Evolutionary conservation across 805 yeast genomes (phyloP).

Genomic region (Yarrowia sp.): DNA sequence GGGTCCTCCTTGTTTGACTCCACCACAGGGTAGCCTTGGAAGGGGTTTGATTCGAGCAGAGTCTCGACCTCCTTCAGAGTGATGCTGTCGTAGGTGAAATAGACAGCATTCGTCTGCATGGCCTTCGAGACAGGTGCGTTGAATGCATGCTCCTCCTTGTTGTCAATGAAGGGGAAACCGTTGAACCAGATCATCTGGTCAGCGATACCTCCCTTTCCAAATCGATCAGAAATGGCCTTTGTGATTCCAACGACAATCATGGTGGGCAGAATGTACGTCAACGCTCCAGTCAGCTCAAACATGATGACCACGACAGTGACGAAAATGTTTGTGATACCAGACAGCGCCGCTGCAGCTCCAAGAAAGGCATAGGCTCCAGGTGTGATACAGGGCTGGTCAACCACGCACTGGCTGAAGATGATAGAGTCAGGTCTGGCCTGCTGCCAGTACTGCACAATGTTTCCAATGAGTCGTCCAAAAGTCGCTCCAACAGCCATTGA

Average conservation of each 20-base stretch:
- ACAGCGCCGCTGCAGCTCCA: constrained; percentile 94
- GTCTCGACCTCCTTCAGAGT: constrained; percentile 44
- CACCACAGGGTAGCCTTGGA: constrained; percentile 52
- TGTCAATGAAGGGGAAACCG: constrained; percentile 81
- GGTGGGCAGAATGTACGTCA: constrained; percentile 88
- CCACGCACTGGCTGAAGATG: constrained; percentile 53
- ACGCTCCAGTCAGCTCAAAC: constrained; percentile 95
- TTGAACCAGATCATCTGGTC: constrained; percentile 91
- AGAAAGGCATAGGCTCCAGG: constrained; percentile 95
- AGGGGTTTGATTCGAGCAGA: constrained; percentile 43
- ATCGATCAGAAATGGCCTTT: constrained; percentile 73
- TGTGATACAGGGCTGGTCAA: constrained; percentile 67
- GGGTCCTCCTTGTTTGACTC: constrained; percentile 41
- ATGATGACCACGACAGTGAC: constrained; percentile 92
- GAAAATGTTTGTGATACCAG: constrained; percentile 93
- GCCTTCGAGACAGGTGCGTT: constrained; percentile 62
- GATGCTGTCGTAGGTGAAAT: constrained; percentile 42
- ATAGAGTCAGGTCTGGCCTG: constrained; percentile 52
- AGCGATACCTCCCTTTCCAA: constrained; percentile 90
- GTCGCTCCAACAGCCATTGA: constrained; percentile 97
- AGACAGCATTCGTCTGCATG: constrained; percentile 48
- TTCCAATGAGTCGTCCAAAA: constrained; percentile 86
- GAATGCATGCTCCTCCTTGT: constrained; percentile 71
- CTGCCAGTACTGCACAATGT: constrained; percentile 63
- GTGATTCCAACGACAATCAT: constrained; percentile 95